Evolutionary conservation across 2,329 filamentous ascomycete genomes (phyloP).

Genomic region (Furcasterigmium furcatum): DNA sequence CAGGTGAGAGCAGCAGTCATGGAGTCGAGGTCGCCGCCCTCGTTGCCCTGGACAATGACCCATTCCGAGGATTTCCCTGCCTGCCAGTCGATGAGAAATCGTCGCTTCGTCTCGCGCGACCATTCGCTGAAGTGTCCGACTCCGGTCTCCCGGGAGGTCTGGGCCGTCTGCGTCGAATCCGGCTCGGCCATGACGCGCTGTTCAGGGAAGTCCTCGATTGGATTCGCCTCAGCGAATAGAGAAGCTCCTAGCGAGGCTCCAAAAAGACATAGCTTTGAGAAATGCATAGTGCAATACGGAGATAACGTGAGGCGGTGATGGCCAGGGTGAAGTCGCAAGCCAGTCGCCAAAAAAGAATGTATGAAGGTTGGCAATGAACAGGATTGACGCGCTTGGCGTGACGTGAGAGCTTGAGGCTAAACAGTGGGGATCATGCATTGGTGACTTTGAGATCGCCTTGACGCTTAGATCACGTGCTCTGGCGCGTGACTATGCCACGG

Average conservation of each 20-base stretch:
- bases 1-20: slow-evolving; percentile 36
- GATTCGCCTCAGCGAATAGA: slow-evolving; percentile 1
- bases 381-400: background rate
- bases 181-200: slow-evolving; percentile 10
- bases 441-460: background rate
- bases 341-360: background rate
- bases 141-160: slow-evolving; percentile 16
- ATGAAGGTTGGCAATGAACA: background rate
- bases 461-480: too few relatives aligned
- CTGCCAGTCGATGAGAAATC: slow-evolving; percentile 44
- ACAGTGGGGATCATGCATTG: background rate
- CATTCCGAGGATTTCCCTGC: slow-evolving; percentile 34
- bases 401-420: slow-evolving; percentile 1
- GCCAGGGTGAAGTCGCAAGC: background rate
- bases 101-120: slow-evolving; percentile 40
- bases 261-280: background rate
- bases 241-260: background rate
- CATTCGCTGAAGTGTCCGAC: slow-evolving; percentile 46
- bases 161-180: slow-evolving; percentile 2
- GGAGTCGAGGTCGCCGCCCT: slow-evolving; percentile 3
- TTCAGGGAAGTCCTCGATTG: background rate
- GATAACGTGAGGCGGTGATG: background rate
- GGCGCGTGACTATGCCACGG: too few relatives aligned
- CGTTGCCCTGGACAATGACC: slow-evolving; percentile 40
- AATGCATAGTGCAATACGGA: background rate